Conservation (phyloP, 345 rosid genomes). For the Gossypium turneri region DNA sequence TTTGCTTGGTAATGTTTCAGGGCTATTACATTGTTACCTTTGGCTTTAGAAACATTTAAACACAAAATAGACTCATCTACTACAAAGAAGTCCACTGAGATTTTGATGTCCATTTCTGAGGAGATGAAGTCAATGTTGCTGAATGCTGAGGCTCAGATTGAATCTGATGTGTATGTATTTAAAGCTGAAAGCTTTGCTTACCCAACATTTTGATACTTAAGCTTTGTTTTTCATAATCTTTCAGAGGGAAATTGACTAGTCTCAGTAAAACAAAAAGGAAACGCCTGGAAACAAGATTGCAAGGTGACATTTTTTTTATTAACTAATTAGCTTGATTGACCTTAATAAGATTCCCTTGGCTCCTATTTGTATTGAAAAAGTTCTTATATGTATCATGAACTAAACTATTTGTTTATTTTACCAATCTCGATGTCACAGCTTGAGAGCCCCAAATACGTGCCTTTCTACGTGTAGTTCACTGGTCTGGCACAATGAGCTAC, state of each 20-base stretch:
- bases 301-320: conserved; percentile 41
- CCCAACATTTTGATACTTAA: conserved; percentile 19
- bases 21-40: conserved; percentile 57
- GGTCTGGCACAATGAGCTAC: neutral
- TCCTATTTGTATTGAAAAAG: neutral
- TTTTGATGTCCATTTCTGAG: conserved; percentile 67
- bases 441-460: conserved; percentile 7
- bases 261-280: conserved; percentile 68
- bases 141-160: conserved; percentile 62
- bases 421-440: neutral
- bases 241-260: conserved; percentile 60
- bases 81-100: conserved; percentile 64
- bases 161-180: conserved; percentile 60
- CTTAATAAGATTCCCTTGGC: neutral
- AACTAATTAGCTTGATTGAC: conserved; percentile 1
- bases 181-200: conserved; percentile 13
- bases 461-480: neutral
- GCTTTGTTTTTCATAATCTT: conserved; percentile 25
- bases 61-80: conserved; percentile 62
- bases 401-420: neutral
- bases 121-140: conserved; percentile 57
- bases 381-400: neutral
- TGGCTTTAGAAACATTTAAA: conserved; percentile 63
- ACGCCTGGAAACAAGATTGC: conserved; percentile 63
- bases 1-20: conserved; percentile 45